Evolutionary conservation across 768 basidiomycete species (phyloP).

Genomic region (Austroboletus eburneus): DNA sequence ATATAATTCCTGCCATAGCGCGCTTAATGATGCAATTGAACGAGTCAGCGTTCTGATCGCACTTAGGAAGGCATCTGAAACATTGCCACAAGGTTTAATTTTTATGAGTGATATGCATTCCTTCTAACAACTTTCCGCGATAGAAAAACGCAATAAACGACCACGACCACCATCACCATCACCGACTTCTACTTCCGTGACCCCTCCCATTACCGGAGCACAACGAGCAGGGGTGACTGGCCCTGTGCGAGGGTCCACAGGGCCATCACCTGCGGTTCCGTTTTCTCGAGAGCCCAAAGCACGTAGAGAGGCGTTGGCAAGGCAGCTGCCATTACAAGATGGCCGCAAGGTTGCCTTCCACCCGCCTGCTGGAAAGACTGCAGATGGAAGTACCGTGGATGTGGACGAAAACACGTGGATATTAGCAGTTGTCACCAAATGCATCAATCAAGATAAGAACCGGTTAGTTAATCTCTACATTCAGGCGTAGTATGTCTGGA

Average conservation of each 20-base stretch:
- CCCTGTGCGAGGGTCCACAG: conserved; percentile 51
- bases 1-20: conserved; percentile 38
- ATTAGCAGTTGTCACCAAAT: conserved; percentile 68
- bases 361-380: conserved; percentile 54
- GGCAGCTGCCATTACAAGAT: conserved; percentile 64
- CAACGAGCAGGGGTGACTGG: conserved; percentile 13
- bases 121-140: conserved; percentile 1
- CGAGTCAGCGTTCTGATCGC: conserved; percentile 65
- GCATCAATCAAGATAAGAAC: conserved; percentile 68
- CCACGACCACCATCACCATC: conserved; percentile 68
- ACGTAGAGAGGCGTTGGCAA: conserved; percentile 56
- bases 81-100: conserved; percentile 53
- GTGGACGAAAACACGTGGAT: conserved; percentile 64
- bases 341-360: conserved; percentile 82
- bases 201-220: conserved; percentile 22
- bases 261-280: conserved; percentile 45
- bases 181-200: conserved; percentile 44
- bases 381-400: conserved; percentile 47
- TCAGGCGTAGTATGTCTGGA: not conserved
- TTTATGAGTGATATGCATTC: not conserved
- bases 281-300: conserved; percentile 66
- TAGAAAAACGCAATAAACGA: conserved; percentile 77
- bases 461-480: conserved; percentile 36
- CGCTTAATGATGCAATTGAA: conserved; percentile 70
- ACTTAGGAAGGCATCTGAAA: conserved; percentile 67